Conservation (phyloP, 352 stramenopile species). For the Pythium oligandrum region DNA sequence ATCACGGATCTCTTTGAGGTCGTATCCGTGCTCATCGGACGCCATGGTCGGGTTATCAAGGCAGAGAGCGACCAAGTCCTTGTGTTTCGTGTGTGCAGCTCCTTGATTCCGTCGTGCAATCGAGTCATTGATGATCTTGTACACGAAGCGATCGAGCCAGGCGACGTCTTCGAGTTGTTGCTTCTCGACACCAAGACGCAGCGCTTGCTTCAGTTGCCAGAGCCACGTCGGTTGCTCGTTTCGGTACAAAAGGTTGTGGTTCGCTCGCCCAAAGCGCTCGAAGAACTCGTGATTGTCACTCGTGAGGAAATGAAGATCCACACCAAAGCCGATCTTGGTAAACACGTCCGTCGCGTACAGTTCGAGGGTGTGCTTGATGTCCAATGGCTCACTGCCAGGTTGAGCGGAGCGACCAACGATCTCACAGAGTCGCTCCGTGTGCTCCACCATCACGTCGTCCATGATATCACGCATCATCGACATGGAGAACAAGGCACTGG, state of each 20-base stretch:
- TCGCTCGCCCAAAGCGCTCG: slow-evolving; percentile 2
- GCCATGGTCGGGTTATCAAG: slow-evolving; percentile 27
- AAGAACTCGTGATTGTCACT: slow-evolving; percentile 27
- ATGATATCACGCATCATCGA: slow-evolving; percentile 52
- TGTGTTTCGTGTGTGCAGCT: slow-evolving; percentile 2
- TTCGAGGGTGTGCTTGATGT: slow-evolving; percentile 41
- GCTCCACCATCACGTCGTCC: slow-evolving; percentile 29
- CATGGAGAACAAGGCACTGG: slow-evolving; percentile 85
- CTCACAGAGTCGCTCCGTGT: slow-evolving; percentile 28
- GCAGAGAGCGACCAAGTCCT: slow-evolving; percentile 39
- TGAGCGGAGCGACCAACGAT: slow-evolving; percentile 14
- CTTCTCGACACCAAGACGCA: slow-evolving; percentile 27
- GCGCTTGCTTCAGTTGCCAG: slow-evolving; percentile 39
- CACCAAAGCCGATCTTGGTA: slow-evolving; percentile 61
- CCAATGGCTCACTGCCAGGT: slow-evolving; percentile 11
- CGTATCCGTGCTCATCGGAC: slow-evolving; percentile 18
- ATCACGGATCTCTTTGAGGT: slow-evolving; percentile 44
- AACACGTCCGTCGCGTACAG: slow-evolving; percentile 63
- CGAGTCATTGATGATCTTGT: slow-evolving; percentile 26
- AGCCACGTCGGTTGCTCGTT: slow-evolving; percentile 35
- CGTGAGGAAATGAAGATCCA: slow-evolving; percentile 32
- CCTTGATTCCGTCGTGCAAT: slow-evolving; percentile 9
- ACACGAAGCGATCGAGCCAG: slow-evolving; percentile 18
- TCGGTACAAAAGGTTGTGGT: slow-evolving; percentile 4
- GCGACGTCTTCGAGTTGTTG: slow-evolving; percentile 26